Conservation (phyloP, 176 grass and related monocot genomes). For the Phoenix roebelenii region DNA sequence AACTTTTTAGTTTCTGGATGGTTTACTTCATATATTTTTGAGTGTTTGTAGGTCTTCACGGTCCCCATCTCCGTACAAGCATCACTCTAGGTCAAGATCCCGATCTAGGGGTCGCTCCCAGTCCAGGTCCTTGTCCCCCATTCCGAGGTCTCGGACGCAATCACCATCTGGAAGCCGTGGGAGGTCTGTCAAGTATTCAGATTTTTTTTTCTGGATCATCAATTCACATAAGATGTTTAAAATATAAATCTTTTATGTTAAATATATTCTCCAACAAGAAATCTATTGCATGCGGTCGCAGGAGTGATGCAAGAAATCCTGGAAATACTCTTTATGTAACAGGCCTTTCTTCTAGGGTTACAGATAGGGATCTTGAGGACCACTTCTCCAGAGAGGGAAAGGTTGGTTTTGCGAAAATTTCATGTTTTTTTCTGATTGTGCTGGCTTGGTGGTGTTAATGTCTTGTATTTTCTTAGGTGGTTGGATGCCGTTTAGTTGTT, state of each 20-base stretch:
- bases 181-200: slow-evolving; percentile 30
- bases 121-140: slow-evolving; percentile 40
- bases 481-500: slow-evolving; percentile 51
- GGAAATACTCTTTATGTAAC: slow-evolving; percentile 70
- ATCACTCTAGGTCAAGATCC: slow-evolving; percentile 47
- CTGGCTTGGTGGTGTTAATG: background rate
- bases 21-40: too few relatives aligned
- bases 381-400: slow-evolving; percentile 64
- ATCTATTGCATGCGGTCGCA: slow-evolving; percentile 11
- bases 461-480: slow-evolving; percentile 27
- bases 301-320: slow-evolving; percentile 35
- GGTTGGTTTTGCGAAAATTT: slow-evolving; percentile 21
- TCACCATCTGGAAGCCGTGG: slow-evolving; percentile 48
- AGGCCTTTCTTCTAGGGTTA: slow-evolving; percentile 58
- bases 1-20: too few relatives aligned
- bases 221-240: too few relatives aligned
- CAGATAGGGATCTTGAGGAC: slow-evolving; percentile 52
- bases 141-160: slow-evolving; percentile 35
- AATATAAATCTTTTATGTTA: too few relatives aligned
- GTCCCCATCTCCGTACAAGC: slow-evolving; percentile 60
- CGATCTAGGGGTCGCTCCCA: slow-evolving; percentile 33
- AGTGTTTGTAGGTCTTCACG: slow-evolving; percentile 33
- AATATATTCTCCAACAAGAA: too few relatives aligned
- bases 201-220: background rate
- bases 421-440: background rate